phyloP scores from a whole-genome alignment of 352 stramenopile species.

The Globisporangium uncinulatum region DNA sequence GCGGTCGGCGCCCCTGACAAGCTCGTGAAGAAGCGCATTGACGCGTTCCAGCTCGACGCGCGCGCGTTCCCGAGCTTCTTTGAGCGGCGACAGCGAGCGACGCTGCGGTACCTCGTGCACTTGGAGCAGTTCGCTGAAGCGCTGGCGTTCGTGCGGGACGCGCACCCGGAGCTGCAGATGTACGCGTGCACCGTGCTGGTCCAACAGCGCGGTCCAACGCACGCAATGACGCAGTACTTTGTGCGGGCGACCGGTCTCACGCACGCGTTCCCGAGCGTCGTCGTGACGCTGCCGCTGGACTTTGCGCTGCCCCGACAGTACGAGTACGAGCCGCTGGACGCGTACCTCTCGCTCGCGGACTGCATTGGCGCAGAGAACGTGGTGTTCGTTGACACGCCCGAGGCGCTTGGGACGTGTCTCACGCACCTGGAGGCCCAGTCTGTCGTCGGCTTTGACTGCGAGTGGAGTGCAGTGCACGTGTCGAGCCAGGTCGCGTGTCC shows the following conservation, averaged over 20 bases:
- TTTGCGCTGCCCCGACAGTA: conserved; percentile 25
- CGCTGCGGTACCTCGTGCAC: conserved; percentile 57
- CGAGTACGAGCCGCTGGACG: conserved; percentile 32
- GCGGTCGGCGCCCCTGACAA: conserved; percentile 43
- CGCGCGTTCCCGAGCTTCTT: conserved; percentile 54
- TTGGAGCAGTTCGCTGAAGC: conserved; percentile 56
- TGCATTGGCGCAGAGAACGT: conserved; percentile 37
- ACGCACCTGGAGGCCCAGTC: conserved; percentile 33
- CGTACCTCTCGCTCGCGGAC: conserved; percentile 43
- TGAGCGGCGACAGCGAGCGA: conserved; percentile 37
- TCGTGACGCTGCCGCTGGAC: conserved; percentile 19
- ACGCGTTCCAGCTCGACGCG: conserved; percentile 45
- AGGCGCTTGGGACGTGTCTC: conserved; percentile 26
- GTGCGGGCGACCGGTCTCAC: conserved; percentile 35
- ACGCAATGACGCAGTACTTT: conserved; percentile 49
- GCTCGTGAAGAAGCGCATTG: conserved; percentile 65
- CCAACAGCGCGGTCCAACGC: conserved; percentile 26
- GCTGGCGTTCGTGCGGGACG: conserved; percentile 28
- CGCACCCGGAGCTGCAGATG: conserved; percentile 17
- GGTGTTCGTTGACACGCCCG: conserved; percentile 52
- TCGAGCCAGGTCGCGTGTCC: conserved; percentile 15
- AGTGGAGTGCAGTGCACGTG: conserved; percentile 58
- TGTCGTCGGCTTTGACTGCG: conserved; percentile 69
- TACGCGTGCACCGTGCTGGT: conserved; percentile 61
- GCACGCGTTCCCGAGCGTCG: conserved; percentile 38